Base-by-base conservation (phyloP, 164 flowering plant species). In the Magnolia officinalis region DNA sequence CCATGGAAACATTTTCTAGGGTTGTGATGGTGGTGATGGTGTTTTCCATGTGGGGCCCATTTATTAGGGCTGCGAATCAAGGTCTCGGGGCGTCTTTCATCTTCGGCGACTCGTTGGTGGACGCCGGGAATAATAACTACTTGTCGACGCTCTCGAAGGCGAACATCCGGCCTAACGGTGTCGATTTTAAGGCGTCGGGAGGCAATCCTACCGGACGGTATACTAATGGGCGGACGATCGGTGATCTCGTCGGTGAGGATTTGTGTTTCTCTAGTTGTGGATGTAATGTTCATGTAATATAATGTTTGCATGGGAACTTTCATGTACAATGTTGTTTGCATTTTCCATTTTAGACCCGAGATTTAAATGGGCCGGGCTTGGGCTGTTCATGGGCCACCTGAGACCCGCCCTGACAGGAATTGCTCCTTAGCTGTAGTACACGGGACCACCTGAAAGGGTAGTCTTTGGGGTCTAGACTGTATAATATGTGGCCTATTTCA, bases 21-120 rank as follows among this genome's bases (percentile, higher is more conserved):
- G 19, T 79, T 73, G 68, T 81, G 63, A 71, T 82, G 18, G 51
- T 78, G 23, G 9, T 82, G 26, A 13, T 83, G 8, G 21, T 75
- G 26, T 49, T 80, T 63, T 21, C 61, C 45, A 72, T 58, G 26
- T 72, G 81, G 78, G 73, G 50, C 51, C 75, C 68, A 50, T 66
- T 74, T 69, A 74, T 37, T 23, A 52, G 75, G 23, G 85, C 75
- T n/a, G 84, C 72, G 31, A 84, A 70, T 5, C 37, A 79, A 51
- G 76, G 63, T 1, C 72, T 85, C 10, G 97, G 91, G 59, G 96
- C 91, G 76, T 94, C 97, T 14, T 96, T 86, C 74, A 84, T 96
- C 68, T 96, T 96, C 72, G 97, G 99, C 4, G 99, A 96, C 81
- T 96, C 99, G 1, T 84, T 94, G 3, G 99, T 94, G 2, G 99